Evolutionary conservation across 2,329 filamentous ascomycete species (phyloP).

Genomic region (Trichoderma lentiforme): DNA sequence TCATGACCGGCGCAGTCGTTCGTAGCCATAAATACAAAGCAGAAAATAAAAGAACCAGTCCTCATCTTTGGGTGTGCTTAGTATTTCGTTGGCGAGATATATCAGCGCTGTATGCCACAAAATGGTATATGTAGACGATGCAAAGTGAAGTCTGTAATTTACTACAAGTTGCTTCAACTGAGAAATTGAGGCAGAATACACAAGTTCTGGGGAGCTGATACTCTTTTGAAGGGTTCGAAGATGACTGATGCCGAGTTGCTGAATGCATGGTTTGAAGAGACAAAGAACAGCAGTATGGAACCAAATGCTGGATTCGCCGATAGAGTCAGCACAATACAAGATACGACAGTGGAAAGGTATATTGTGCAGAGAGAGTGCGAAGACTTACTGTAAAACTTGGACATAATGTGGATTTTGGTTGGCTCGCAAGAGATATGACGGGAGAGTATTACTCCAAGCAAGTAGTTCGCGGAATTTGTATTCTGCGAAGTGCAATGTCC

Average conservation of each 20-base stretch:
- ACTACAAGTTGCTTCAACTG: slow-evolving; percentile 39
- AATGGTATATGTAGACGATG: slow-evolving; percentile 35
- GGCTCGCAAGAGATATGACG: slow-evolving; percentile 25
- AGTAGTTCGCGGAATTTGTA: slow-evolving; percentile 39
- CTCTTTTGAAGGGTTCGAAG: slow-evolving; percentile 33
- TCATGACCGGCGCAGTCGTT: slow-evolving; percentile 33
- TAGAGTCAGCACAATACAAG: neutral
- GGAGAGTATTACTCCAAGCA: slow-evolving; percentile 35
- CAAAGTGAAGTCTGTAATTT: slow-evolving; percentile 33
- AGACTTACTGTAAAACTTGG: slow-evolving; percentile 35
- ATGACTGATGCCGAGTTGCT: slow-evolving; percentile 9
- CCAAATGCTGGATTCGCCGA: slow-evolving; percentile 34
- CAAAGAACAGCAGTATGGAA: slow-evolving; percentile 38
- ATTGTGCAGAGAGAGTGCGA: neutral
- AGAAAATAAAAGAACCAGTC: slow-evolving; percentile 37
- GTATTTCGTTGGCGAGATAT: slow-evolving; percentile 38
- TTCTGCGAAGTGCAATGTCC: slow-evolving; percentile 31
- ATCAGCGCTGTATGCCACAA: slow-evolving; percentile 41
- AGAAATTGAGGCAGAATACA: slow-evolving; percentile 34
- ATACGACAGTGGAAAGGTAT: neutral
- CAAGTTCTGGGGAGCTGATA: slow-evolving; percentile 29
- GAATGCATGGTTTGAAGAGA: slow-evolving; percentile 30
- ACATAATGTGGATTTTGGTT: slow-evolving; percentile 34
- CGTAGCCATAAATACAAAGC: slow-evolving; percentile 39
- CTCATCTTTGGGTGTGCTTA: slow-evolving; percentile 28